Conservation (phyloP, 352 stramenopile species). For the Blastocystis sp. region DNA sequence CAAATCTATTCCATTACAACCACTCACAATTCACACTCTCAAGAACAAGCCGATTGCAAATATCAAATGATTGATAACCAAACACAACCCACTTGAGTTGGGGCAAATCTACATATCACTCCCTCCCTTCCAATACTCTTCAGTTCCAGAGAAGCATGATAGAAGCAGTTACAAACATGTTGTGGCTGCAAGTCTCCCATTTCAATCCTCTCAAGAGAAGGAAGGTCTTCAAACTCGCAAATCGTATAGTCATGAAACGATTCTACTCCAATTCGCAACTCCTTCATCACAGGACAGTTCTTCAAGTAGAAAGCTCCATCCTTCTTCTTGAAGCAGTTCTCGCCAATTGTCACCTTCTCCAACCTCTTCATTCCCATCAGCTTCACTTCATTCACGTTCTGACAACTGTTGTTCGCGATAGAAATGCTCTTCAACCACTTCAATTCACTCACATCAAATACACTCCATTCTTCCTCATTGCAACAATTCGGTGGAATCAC, state of each 20-base stretch:
- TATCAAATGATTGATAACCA: too few species aligned
- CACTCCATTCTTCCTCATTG: too few species aligned
- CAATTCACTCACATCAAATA: too few species aligned
- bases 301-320: not conserved
- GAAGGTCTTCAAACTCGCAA: not conserved
- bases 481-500: too few species aligned
- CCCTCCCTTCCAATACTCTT: not conserved
- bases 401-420: not conserved
- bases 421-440: not conserved
- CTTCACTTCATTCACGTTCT: not conserved
- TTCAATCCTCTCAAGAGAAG: not conserved
- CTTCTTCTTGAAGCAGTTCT: not conserved
- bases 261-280: not conserved
- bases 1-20: not conserved
- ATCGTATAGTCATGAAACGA: not conserved
- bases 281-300: slow-evolving; percentile 1
- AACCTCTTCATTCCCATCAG: not conserved
- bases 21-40: not conserved
- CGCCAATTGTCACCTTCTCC: not conserved
- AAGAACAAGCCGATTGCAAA: not conserved
- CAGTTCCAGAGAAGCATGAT: not conserved
- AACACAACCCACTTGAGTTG: slow-evolving; percentile 1
- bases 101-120: not conserved
- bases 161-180: not conserved
- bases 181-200: not conserved